Base-by-base conservation (phyloP, 1,284 basidiomycete genomes). In the Tilletia walkeri region DNA sequence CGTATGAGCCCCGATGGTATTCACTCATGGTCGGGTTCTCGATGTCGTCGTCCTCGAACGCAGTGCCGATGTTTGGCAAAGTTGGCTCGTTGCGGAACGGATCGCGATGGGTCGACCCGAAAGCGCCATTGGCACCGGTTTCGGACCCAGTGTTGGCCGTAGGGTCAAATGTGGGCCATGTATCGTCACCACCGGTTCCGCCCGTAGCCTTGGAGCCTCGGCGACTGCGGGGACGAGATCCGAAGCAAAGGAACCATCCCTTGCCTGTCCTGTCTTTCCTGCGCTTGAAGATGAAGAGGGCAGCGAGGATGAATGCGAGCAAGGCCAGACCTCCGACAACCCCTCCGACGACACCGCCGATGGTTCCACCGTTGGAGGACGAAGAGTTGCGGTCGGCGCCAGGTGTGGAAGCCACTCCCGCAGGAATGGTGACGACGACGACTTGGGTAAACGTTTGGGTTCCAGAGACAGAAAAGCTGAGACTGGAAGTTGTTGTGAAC, bases 301-400 rank as follows among this genome's bases (percentile, higher is more conserved):
- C 54, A 14, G 61, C 71, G 65, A 77, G 69, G 30, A 80, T 18
- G 12, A 77, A 47, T 9, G 75, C 72, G 2, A 80, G 69, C 6
- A 78, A 66, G 0, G 73, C 72, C 7, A 78, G 69, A 14, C 79
- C 79, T 2, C 77, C 79, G 3, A 80, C 72, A 16, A 80, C 78
- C 30, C 79, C 79, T 34, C 79, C 79, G 1, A 79, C 79, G 30
- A 79, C 73, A 30, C 78, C 79, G 18, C 79, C 79, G 38, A 80
- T 78, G 56, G 78, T 70, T 24, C 72, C 79, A 2, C 68, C 75
- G 66, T 80, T 80, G 72, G 56, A 49, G 69, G 70, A 69, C n/a
- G 76, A 70, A 45, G 69, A 67, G 39, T 70, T 70, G 9, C 69
- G 71, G 4, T 73, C 73, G 34, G 73, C 67, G 36, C 67, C 61